Conservation (phyloP, 768 basidiomycete species). For the Kwoniella heveanensis region DNA sequence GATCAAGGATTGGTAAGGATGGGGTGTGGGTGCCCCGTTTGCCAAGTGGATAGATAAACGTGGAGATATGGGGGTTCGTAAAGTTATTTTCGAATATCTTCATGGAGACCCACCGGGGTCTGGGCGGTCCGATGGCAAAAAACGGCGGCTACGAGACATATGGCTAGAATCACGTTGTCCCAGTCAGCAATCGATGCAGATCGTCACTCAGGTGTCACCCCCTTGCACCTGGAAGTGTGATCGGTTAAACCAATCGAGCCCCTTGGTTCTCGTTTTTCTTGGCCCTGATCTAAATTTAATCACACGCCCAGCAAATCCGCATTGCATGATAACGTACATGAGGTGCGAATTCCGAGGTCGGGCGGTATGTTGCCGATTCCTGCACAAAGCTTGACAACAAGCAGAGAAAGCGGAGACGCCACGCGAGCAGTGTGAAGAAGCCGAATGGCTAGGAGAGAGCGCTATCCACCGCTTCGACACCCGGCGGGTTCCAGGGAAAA, state of each 20-base stretch:
- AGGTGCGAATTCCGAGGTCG: not conserved
- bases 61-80: not conserved
- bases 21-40: not conserved
- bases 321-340: not conserved
- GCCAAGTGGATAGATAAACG: conserved; percentile 3
- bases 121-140: not conserved
- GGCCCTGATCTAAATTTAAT: not conserved
- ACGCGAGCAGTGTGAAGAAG: too few species aligned
- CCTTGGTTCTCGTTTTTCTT: not conserved
- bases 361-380: not conserved
- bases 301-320: not conserved
- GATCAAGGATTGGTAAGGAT: not conserved
- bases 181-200: too few species aligned
- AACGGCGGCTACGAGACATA: not conserved
- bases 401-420: too few species aligned
- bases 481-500: too few species aligned
- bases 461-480: too few species aligned
- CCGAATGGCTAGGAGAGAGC: too few species aligned
- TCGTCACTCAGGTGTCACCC: not conserved
- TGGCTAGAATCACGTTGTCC: not conserved
- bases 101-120: conserved; percentile 21
- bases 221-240: not conserved
- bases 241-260: not conserved
- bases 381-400: too few species aligned
- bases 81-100: not conserved